These are phyloP conservation scores for Brettanomyces anomalus DNA, from an alignment of 805 yeast genomes.

Conservation along the genomic window DNA sequence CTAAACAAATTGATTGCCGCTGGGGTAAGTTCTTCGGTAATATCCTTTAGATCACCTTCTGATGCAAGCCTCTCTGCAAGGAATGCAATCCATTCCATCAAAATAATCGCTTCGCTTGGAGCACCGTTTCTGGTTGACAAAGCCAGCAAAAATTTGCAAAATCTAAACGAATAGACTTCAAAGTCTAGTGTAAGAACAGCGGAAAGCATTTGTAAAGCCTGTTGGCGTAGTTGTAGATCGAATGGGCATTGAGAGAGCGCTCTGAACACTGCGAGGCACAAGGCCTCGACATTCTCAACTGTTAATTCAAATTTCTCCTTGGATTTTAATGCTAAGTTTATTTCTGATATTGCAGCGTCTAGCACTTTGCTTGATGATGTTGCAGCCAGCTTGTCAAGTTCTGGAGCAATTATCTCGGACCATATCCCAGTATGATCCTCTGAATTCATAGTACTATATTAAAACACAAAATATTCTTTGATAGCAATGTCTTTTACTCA, in stretches of 20 bases:
- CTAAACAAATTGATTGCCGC: constrained; percentile 32
- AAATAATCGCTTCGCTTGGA: constrained; percentile 43
- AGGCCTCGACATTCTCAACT: constrained; percentile 18
- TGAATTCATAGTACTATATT: not conserved
- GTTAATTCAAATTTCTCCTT: constrained; percentile 5
- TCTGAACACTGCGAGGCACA: constrained; percentile 31
- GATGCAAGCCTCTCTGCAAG: constrained; percentile 23
- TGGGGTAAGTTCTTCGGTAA: constrained; percentile 15
- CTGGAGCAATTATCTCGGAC: constrained; percentile 9
- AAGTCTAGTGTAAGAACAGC: constrained; percentile 24
- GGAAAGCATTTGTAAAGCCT: constrained; percentile 32
- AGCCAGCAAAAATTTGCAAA: constrained; percentile 30
- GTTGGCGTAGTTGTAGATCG: constrained; percentile 39
- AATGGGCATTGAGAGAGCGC: constrained; percentile 40
- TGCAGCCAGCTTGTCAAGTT: constrained; percentile 10
- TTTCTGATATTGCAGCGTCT: constrained; percentile 25
- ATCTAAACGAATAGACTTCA: constrained; percentile 22
- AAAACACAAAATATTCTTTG: not conserved
- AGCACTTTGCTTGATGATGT: constrained; percentile 30
- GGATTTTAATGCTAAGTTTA: constrained; percentile 22
- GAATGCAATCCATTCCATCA: constrained; percentile 48
- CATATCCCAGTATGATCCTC: constrained; percentile 1
- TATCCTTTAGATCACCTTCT: constrained; percentile 14
- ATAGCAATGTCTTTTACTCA: too few relatives aligned
- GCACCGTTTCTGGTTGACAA: constrained; percentile 34